Percentiles rank a stretch among this genome's conserved stretches.
These are phyloP conservation scores for Teunomyces atbi DNA, from an alignment of 805 yeast genomes.

Conservation along the genomic window DNA sequence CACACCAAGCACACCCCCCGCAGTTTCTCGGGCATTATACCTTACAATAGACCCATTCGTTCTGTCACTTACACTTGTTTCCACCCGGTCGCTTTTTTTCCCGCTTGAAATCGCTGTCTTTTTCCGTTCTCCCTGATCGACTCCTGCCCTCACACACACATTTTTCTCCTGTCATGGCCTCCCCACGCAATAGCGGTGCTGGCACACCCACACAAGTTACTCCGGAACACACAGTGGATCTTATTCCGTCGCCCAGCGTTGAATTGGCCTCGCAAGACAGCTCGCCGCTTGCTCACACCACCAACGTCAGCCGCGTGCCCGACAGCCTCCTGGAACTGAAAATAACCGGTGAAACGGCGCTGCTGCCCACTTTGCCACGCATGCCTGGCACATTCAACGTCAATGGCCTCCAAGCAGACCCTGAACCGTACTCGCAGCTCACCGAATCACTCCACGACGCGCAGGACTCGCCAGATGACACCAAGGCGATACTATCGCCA, in stretches of 20 bases:
- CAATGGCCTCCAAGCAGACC: slow-evolving; percentile 38
- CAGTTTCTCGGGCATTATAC: no score
- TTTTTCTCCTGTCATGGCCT: background rate
- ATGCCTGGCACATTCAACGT: slow-evolving; percentile 47
- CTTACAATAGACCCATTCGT: background rate
- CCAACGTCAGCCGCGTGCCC: background rate
- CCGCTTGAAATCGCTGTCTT: background rate
- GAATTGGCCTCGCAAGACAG: background rate
- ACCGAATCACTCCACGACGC: slow-evolving; percentile 6
- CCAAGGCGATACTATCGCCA: background rate
- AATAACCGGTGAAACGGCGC: background rate
- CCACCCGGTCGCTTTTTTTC: background rate
- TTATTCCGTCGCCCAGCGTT: background rate
- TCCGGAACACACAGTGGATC: slow-evolving; percentile 1
- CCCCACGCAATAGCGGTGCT: background rate
- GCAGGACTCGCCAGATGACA: slow-evolving; percentile 1
- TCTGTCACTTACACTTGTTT: background rate
- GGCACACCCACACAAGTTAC: background rate
- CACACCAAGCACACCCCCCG: no score
- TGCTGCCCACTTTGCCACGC: slow-evolving; percentile 32
- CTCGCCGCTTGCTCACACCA: background rate
- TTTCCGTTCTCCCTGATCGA: background rate
- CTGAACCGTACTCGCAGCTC: slow-evolving; percentile 10
- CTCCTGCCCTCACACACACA: background rate
- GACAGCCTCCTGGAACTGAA: background rate